Conservation (phyloP, 2,329 filamentous ascomycete species). For the Leptographium procerum region DNA sequence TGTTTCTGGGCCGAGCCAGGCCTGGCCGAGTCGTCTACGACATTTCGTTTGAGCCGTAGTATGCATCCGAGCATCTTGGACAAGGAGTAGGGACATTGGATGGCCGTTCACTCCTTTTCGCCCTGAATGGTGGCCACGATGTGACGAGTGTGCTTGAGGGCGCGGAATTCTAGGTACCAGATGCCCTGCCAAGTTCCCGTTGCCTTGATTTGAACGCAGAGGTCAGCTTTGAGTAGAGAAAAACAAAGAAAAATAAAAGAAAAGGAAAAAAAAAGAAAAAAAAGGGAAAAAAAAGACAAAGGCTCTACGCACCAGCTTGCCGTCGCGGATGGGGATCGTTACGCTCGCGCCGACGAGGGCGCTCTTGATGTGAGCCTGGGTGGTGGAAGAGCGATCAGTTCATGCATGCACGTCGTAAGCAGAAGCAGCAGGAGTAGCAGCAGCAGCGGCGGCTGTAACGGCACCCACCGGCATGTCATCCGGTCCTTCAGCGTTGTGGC, state of each 20-base stretch:
- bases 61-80: too few relatives aligned
- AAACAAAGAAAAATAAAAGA: background rate
- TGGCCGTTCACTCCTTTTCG: conserved; percentile 39
- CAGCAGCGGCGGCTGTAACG: background rate
- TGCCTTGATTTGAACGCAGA: conserved; percentile 26
- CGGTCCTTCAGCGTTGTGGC: conserved; percentile 70
- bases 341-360: conserved; percentile 81
- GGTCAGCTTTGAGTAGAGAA: too few relatives aligned
- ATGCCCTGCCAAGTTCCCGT: conserved; percentile 75
- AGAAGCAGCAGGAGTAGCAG: background rate
- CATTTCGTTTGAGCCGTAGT: background rate
- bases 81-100: background rate
- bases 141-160: conserved; percentile 61
- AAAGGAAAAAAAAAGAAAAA: background rate
- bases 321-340: conserved; percentile 82
- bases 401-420: background rate
- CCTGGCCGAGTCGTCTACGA: too few relatives aligned
- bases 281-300: background rate
- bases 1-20: background rate
- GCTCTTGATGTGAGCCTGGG: conserved; percentile 80
- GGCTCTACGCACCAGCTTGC: conserved; percentile 47
- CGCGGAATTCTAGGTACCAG: conserved; percentile 88
- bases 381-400: background rate
- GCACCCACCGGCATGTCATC: conserved; percentile 86
- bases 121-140: conserved; percentile 93